phyloP scores from a whole-genome alignment of 495 filamentous ascomycete species.

The Daldinia grandis region DNA sequence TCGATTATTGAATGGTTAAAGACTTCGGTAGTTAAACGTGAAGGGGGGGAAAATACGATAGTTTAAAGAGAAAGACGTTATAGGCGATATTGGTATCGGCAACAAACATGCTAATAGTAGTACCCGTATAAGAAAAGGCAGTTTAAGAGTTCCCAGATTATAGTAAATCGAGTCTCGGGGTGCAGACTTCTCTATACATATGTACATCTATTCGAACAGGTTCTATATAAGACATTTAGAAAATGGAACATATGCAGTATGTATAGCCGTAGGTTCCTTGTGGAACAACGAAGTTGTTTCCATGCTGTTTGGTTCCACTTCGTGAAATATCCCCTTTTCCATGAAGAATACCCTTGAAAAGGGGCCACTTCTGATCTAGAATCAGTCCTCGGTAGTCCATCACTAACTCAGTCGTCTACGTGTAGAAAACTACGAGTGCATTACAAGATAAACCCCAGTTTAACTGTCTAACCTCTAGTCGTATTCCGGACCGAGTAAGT shows the following conservation, averaged over 20 bases:
- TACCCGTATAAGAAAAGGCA: background rate
- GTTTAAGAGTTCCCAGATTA: background rate
- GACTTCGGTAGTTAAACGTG: background rate
- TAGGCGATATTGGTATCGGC: background rate
- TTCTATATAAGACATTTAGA: too few species aligned
- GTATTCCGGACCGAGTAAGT: background rate
- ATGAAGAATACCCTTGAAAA: background rate
- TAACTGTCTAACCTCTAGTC: background rate
- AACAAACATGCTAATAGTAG: background rate
- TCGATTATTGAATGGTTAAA: background rate
- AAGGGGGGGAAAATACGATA: background rate
- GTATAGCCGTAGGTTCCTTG: too few species aligned
- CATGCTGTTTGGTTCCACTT: too few species aligned
- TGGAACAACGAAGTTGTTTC: too few species aligned
- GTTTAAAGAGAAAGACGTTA: background rate
- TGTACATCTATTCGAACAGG: too few species aligned
- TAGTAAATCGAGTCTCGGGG: background rate
- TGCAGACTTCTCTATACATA: background rate
- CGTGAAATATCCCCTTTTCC: background rate
- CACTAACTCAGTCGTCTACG: background rate
- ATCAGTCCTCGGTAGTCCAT: background rate
- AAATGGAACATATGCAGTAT: too few species aligned
- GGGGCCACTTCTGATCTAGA: background rate
- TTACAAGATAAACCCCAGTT: slow-evolving; percentile 1
- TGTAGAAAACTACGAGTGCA: slow-evolving; percentile 6